Base-by-base conservation (phyloP, 2,329 filamentous ascomycete genomes). In the Tolypocladium ovalisporum region DNA sequence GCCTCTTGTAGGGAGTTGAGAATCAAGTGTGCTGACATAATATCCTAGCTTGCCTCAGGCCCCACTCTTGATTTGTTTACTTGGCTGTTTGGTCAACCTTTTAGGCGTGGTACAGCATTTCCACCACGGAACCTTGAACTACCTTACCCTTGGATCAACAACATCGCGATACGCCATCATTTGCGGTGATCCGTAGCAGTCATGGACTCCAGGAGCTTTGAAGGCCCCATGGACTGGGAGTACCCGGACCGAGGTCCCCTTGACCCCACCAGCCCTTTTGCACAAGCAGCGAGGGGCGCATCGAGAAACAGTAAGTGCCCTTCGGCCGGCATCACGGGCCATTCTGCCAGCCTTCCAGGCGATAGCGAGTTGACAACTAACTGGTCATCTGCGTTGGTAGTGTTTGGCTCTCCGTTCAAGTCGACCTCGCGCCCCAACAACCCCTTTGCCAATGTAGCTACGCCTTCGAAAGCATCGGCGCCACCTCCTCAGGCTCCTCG, bases 181-280 rank as follows among this genome's bases (percentile, higher is more conserved):
- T 29, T 12, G 37, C 27, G 47, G 29, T 19, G 29, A n/a, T 49
- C 13, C 39, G 27, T 29, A 17, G 53, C 56, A 37, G 61, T 56
- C 63, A 84, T 81, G 76, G 76, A 82, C 56, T 75, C 76, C 62
- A 75, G 84, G 64, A 82, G 79, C 2, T 79, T 75, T 61, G 83
- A 86, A 70, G 75, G 80, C 60, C 82, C 75, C 61, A 87, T 87
- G 84, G 84, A 86, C 64, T 87, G 81, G 80, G 81, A 86, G 67
- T 86, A 83, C 68, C 78, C 85, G 63, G 76, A 75, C 60, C 70
- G 73, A 53, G 82, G 78, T 1, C 82, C 82, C 22, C 70, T 83
- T 59, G 84, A 86, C 70, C 77, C 77, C 22, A 82, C 80, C 12
- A 85, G 83, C 61, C 84, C 84, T 2, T 86, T 86, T 67, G 75